Conservation (phyloP, 257 asterid genomes). For the Avicennia marina region DNA sequence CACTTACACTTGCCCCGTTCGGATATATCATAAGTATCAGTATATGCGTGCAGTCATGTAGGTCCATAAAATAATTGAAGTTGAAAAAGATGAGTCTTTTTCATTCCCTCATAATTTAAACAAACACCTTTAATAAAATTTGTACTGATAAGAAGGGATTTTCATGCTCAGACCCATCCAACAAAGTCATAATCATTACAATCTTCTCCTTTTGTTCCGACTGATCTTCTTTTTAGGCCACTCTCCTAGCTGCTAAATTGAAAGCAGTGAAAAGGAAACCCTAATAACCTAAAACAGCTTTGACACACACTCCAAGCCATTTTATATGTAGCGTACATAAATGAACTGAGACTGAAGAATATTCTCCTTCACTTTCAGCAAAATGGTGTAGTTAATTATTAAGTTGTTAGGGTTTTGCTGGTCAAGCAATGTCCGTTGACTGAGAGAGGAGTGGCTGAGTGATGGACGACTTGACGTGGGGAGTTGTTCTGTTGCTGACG, state of each 20-base stretch:
- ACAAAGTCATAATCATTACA: slow-evolving; percentile 41
- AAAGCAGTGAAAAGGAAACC: slow-evolving; percentile 3
- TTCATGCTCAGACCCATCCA: slow-evolving; percentile 24
- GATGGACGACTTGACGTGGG: slow-evolving; percentile 48
- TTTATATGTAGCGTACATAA: slow-evolving; percentile 26
- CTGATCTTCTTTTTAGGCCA: slow-evolving; percentile 18
- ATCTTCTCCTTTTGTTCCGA: neutral
- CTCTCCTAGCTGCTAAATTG: slow-evolving; percentile 37
- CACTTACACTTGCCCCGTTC: slow-evolving; percentile 17
- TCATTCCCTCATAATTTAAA: no score
- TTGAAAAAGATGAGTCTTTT: no score
- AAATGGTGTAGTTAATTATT: no score
- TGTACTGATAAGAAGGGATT: no score
- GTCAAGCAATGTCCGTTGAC: slow-evolving; percentile 47
- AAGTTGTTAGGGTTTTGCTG: no score
- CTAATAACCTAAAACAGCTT: slow-evolving; percentile 23
- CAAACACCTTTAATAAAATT: no score
- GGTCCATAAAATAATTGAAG: no score
- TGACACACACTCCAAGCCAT: slow-evolving; percentile 48
- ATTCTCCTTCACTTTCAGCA: no score
- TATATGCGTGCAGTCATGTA: no score
- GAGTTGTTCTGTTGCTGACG: slow-evolving; percentile 21
- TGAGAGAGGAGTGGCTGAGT: slow-evolving; percentile 63
- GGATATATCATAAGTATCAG: slow-evolving; percentile 8
- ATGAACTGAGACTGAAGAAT: slow-evolving; percentile 24